Base-by-base conservation (phyloP, 768 basidiomycete genomes). In the Candolleomyces aberdarensis region DNA sequence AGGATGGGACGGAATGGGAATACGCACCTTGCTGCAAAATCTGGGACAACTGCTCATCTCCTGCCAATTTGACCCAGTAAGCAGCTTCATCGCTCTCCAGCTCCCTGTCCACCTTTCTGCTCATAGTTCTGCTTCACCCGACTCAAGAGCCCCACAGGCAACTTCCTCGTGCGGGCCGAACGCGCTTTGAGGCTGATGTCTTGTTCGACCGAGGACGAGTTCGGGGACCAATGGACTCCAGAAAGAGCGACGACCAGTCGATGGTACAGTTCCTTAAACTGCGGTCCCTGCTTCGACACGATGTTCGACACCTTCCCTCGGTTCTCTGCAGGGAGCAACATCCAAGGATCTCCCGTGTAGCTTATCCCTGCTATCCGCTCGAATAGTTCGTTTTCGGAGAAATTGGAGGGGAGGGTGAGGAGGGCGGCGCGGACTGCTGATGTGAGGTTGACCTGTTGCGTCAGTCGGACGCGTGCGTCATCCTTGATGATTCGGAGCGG, bases 301-400 rank as follows among this genome's bases (percentile, higher is more conserved):
- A 99, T 98, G 74, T 98, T 98, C 51, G 78, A 77, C n/a, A 99
- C 89, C 76, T 99, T 99, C 62, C 85, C 80, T 31, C 95, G 88
- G 75, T 98, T 97, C 81, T 99, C 97, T 0, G 88, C 94, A 1
- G 95, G 95, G 5, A 96, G 83, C 51, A 91, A 65, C 97, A 99
- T 99, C 49, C 97, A 85, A 36, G 93, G 92, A 70, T 99, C 95
- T 19, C 95, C 95, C 46, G 75, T 75, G 69, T 99, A 99, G 63
- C 87, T 89, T 20, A 99, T 86, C 0, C 88, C 84, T 0, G 96
- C 89, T 56, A 99, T 90, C 49, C 86, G 83, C 65, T 88, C 87
- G 69, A 93, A 99, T 1, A 99, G 84, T 62, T 90, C 81, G 6
- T 81, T 81, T 71, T 96, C 92, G 51, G 87, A 79, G 71, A 99